Evolutionary conservation across 139 green algal species (phyloP).

Genomic region (Volvox reticuliferus): DNA sequence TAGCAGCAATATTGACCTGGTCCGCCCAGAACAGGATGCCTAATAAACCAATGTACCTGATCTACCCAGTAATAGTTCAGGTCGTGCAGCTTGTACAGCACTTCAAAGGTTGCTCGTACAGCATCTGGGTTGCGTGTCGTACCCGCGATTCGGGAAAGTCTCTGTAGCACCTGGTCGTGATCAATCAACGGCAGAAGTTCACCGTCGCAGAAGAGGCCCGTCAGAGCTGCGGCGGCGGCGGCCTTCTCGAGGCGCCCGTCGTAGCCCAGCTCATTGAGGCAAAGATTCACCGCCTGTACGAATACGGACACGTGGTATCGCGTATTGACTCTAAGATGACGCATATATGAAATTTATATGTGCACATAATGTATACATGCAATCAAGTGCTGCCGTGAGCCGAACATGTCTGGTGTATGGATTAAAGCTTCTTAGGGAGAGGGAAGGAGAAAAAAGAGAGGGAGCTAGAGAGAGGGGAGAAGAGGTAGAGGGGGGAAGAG

Average conservation of each 20-base stretch:
- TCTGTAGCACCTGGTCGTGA: neutral
- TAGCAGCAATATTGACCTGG: neutral
- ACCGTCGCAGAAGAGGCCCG: neutral
- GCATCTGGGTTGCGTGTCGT: neutral
- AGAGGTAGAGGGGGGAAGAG: too few species aligned
- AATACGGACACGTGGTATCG: neutral
- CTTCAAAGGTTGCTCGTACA: neutral
- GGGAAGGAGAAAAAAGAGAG: neutral
- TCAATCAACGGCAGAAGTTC: neutral
- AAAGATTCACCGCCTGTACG: neutral
- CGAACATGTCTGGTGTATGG: neutral
- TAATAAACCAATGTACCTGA: neutral
- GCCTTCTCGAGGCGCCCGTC: neutral
- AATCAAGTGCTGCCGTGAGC: neutral
- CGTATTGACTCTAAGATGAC: neutral
- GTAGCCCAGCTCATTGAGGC: neutral
- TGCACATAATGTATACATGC: too few species aligned
- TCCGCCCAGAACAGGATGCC: neutral
- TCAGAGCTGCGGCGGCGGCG: neutral
- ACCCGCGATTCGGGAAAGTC: neutral
- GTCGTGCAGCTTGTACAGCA: neutral
- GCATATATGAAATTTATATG: neutral
- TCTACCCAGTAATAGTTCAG: neutral
- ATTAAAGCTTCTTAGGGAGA: too few species aligned
- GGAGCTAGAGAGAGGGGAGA: neutral